A percentile compares a stretch with the other conserved stretches of the same genome.
Conservation (phyloP, 2,329 filamentous ascomycete genomes). For the Didymella arachidicola region DNA sequence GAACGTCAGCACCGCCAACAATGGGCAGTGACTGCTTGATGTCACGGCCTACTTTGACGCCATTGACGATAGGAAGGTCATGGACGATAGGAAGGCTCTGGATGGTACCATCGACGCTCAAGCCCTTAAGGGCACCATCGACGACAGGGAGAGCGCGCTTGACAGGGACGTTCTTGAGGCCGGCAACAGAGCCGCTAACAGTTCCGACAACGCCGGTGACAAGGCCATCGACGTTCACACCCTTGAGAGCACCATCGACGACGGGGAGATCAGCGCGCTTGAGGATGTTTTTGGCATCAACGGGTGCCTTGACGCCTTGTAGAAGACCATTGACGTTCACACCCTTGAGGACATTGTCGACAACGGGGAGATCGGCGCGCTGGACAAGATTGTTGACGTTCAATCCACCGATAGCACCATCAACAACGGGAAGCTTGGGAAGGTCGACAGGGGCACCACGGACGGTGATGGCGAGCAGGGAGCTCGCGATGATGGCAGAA, state of each 20-base stretch:
- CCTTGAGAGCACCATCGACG: not conserved
- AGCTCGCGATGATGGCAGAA: conserved; percentile 11
- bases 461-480: conserved; percentile 17
- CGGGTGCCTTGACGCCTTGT: too few relatives aligned
- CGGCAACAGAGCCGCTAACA: not conserved
- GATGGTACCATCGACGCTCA: not conserved
- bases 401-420: not conserved
- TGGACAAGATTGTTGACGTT: not conserved
- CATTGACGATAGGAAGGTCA: conserved; percentile 7
- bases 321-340: too few relatives aligned
- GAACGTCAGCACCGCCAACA: not conserved
- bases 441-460: conserved; percentile 17
- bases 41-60: not conserved
- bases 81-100: not conserved
- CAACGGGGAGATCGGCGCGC: not conserved
- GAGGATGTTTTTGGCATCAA: not conserved
- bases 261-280: conserved; percentile 10
- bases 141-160: conserved; percentile 9
- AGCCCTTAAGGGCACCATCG: not conserved
- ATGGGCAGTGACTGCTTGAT: not conserved
- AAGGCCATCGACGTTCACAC: not conserved
- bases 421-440: conserved; percentile 2
- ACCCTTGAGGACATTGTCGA: not conserved
- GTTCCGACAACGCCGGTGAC: not conserved
- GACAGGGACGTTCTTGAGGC: not conserved